Evolutionary conservation across 2,329 filamentous ascomycete species (phyloP).

Genomic region (Neonectria sp.): DNA sequence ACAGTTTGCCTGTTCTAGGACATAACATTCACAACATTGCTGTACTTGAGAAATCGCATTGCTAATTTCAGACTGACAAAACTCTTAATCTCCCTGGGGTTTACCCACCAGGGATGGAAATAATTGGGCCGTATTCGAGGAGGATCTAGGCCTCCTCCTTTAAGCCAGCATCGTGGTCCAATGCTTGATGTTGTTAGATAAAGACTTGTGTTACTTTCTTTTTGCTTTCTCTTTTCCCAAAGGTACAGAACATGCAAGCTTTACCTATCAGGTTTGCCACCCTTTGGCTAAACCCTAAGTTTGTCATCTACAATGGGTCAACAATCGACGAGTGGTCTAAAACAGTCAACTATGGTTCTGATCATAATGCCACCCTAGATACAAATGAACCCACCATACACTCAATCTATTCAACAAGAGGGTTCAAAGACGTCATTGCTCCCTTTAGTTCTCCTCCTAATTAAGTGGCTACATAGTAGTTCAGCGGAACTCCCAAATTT

Average conservation of each 20-base stretch:
- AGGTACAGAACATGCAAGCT: not conserved
- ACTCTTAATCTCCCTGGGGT: not conserved
- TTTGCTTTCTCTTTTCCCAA: not conserved
- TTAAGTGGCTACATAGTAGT: too few relatives aligned
- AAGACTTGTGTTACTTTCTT: not conserved
- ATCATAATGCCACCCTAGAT: not conserved
- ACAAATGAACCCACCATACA: not conserved
- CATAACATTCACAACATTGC: not conserved
- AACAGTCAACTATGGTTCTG: not conserved
- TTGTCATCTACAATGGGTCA: not conserved
- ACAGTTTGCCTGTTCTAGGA: not conserved
- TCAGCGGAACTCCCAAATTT: not conserved
- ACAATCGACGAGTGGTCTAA: not conserved
- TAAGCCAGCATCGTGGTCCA: not conserved
- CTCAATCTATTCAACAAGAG: not conserved
- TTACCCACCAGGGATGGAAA: not conserved
- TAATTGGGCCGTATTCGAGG: not conserved
- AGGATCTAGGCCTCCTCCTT: not conserved
- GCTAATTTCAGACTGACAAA: not conserved
- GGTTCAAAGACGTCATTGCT: not conserved
- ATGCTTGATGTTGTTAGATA: not conserved
- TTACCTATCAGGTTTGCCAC: not conserved
- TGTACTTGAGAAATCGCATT: not conserved
- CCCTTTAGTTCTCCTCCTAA: not conserved
- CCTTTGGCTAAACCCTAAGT: not conserved